phyloP scores from a whole-genome alignment of 2,329 filamentous ascomycete species.

The Penicillium sp. region DNA sequence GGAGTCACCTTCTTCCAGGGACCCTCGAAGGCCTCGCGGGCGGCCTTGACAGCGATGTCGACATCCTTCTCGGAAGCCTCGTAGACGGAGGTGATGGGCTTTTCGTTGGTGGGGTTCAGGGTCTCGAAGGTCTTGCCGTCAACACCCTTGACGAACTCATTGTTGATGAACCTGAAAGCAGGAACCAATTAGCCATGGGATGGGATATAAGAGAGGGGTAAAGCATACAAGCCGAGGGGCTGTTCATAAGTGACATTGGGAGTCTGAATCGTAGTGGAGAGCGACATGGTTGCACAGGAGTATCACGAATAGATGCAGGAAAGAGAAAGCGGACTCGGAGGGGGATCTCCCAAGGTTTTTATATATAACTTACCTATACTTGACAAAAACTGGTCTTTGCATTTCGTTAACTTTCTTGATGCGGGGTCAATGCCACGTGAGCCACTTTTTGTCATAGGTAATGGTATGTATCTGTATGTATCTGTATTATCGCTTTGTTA shows the following conservation, averaged over 20 bases:
- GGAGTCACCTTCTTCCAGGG: constrained; percentile 67
- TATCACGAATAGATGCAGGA: constrained; percentile 6
- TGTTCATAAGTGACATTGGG: constrained; percentile 43
- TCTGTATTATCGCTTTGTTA: background rate
- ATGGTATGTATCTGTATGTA: background rate
- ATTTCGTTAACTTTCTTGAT: background rate
- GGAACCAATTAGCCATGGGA: constrained; percentile 64
- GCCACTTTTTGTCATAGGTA: background rate
- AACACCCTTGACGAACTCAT: constrained; percentile 67
- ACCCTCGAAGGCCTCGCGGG: constrained; percentile 80
- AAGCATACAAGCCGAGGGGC: constrained; percentile 39
- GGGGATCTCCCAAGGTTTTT: background rate
- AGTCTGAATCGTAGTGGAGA: constrained; percentile 40
- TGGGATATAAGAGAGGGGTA: background rate
- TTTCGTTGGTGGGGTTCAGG: constrained; percentile 82
- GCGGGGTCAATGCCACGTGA: constrained; percentile 1
- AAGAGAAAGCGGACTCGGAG: background rate
- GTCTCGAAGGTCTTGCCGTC: constrained; percentile 91
- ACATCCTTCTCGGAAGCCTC: constrained; percentile 81
- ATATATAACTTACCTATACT: background rate
- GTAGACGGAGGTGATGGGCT: constrained; percentile 76
- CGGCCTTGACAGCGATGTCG: constrained; percentile 75
- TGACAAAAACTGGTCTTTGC: background rate
- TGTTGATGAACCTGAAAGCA: constrained; percentile 48
- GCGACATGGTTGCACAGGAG: constrained; percentile 31